Evolutionary conservation across 176 grass and related monocot genomes (phyloP).

Genomic region (Zizania latifolia): DNA sequence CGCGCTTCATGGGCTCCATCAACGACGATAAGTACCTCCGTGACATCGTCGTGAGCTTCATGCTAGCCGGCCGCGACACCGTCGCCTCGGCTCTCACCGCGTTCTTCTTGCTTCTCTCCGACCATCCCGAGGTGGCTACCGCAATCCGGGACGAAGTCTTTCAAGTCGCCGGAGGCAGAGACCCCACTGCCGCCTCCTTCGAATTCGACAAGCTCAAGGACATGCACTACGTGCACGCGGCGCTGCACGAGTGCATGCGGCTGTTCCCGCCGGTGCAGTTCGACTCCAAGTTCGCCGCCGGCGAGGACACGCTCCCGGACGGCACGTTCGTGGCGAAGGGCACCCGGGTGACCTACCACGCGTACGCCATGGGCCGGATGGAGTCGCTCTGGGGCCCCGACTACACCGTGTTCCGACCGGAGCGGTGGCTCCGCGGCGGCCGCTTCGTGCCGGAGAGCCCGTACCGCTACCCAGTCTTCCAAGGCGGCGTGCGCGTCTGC

Average conservation of each 20-base stretch:
- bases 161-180: neutral
- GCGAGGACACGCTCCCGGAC: conserved; percentile 68
- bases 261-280: conserved; percentile 86
- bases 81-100: conserved; percentile 61
- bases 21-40: conserved; percentile 75
- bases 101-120: conserved; percentile 71
- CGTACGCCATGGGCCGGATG: conserved; percentile 82
- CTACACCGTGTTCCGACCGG: conserved; percentile 61
- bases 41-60: conserved; percentile 86
- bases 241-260: conserved; percentile 66
- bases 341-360: conserved; percentile 68
- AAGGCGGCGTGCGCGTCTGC: conserved; percentile 74
- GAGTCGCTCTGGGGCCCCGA: conserved; percentile 72
- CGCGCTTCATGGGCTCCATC: conserved; percentile 64
- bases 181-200: neutral
- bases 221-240: conserved; percentile 84
- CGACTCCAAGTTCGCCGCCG: conserved; percentile 66
- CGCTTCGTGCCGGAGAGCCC: conserved; percentile 60
- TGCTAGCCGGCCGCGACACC: conserved; percentile 81
- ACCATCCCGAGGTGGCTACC: conserved; percentile 33
- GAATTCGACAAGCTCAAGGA: conserved; percentile 43
- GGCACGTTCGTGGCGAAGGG: conserved; percentile 50
- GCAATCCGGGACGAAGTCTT: conserved; percentile 52
- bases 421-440: conserved; percentile 51
- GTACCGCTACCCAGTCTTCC: conserved; percentile 84